These are phyloP conservation scores for Penicillium subrubescens DNA, from an alignment of 495 filamentous ascomycete species.

Conservation along the genomic window DNA sequence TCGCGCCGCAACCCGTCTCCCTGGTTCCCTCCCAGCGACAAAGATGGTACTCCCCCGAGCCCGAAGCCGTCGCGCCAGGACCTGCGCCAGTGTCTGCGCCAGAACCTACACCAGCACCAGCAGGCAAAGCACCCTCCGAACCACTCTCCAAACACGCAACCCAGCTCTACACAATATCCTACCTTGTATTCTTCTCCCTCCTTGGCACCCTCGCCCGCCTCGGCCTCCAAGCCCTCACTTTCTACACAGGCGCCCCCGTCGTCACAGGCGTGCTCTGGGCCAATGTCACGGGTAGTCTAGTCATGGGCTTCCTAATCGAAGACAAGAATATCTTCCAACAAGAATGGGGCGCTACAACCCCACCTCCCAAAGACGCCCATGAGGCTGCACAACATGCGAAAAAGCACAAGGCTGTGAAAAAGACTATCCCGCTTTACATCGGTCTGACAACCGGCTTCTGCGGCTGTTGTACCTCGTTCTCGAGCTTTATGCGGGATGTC, in stretches of 20 bases:
- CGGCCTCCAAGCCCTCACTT: constrained; percentile 78
- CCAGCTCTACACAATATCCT: constrained; percentile 73
- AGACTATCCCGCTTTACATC: constrained; percentile 86
- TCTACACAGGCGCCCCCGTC: constrained; percentile 77
- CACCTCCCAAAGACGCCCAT: constrained; percentile 2
- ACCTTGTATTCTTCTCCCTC: constrained; percentile 86
- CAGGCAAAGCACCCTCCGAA: constrained; percentile 2
- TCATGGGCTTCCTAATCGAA: constrained; percentile 87
- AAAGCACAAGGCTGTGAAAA: constrained; percentile 58
- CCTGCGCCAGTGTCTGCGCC: not conserved
- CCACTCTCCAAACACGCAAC: constrained; percentile 60
- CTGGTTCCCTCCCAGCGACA: constrained; percentile 10
- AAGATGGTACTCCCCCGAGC: constrained; percentile 14
- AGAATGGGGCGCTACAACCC: constrained; percentile 54
- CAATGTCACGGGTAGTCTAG: constrained; percentile 78
- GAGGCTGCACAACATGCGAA: constrained; percentile 32
- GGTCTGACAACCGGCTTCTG: constrained; percentile 94
- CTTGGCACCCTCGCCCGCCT: constrained; percentile 84
- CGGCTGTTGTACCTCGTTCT: constrained; percentile 90
- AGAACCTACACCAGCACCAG: constrained; percentile 3
- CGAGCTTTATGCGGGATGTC: constrained; percentile 80
- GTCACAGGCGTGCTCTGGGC: constrained; percentile 82
- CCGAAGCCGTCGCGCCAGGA: not conserved
- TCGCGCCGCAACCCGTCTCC: constrained; percentile 19
- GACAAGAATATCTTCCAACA: constrained; percentile 75